Evolutionary conservation across 495 filamentous ascomycete genomes (phyloP).

Genomic region (Rhizodiscina lignyota): DNA sequence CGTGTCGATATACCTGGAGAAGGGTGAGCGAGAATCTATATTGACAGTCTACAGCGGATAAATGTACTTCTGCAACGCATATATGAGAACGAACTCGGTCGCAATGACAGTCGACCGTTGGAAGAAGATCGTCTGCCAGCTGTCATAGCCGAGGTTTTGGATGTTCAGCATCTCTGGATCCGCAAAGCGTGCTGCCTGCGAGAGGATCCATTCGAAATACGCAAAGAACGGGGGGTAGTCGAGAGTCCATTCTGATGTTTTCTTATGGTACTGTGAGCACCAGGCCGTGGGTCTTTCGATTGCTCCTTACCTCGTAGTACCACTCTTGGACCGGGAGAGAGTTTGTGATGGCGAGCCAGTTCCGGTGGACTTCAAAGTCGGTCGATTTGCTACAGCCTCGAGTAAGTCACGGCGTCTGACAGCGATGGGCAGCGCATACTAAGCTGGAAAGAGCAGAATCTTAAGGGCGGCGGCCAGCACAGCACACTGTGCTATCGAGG

Average conservation of each 20-base stretch:
- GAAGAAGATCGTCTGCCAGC: constrained; percentile 85
- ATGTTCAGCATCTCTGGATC: constrained; percentile 74
- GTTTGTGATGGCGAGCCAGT: constrained; percentile 91
- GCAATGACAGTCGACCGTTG: constrained; percentile 74
- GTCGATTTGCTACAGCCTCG: constrained; percentile 67
- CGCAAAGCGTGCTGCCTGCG: constrained; percentile 56
- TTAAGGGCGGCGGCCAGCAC: constrained; percentile 81
- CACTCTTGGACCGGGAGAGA: constrained; percentile 76
- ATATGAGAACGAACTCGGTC: constrained; percentile 71
- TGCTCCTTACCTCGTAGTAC: constrained; percentile 63
- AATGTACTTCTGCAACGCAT: constrained; percentile 62
- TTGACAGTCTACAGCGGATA: not conserved
- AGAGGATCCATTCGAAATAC: constrained; percentile 86
- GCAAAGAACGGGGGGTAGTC: constrained; percentile 98
- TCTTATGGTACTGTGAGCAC: constrained; percentile 22
- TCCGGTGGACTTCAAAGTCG: constrained; percentile 95
- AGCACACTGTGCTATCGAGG: constrained; percentile 73
- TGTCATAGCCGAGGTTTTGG: constrained; percentile 67
- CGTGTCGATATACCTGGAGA: constrained; percentile 51
- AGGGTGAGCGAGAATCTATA: constrained; percentile 3
- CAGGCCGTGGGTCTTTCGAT: not conserved
- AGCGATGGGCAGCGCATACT: constrained; percentile 41
- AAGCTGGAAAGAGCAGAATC: constrained; percentile 84
- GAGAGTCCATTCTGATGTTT: constrained; percentile 96
- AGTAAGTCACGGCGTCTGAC: not conserved